Base-by-base conservation (phyloP, 2,329 filamentous ascomycete species). In the Orbilia oligospora region DNA sequence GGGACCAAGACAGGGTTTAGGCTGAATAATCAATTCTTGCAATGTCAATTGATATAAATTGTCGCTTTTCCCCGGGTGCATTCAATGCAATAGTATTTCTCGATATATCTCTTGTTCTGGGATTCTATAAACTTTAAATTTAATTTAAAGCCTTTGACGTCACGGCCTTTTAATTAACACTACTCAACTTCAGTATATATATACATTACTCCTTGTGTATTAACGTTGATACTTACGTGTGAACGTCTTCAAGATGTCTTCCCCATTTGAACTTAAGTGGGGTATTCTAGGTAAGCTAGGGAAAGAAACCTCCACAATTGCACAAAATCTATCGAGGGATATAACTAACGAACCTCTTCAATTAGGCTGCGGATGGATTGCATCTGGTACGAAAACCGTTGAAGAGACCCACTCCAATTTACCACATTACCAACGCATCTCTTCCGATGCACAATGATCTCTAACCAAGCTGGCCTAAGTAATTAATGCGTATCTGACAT, bases 211-310 rank as follows among this genome's bases (percentile, higher is more conserved):
- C n/a, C n/a, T n/a, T n/a, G n/a, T n/a, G n/a, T n/a, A n/a, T n/a
- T n/a, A n/a, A n/a, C n/a, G n/a, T 27, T 44, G 8, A 61, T 9
- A 10, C 16, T 58, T 38, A 6, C 27, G 3, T 5, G 10, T 18
- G 16, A n/a, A 61, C 27, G 10, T n/a, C 16, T 18, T 24, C 20
- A 9, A 44, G 36, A 78, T 78, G 75, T n/a, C 75, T 41, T 65
- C 80, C 24, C 58, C 78, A 49, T 80, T 67, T 27, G 78, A 79
- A 68, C 75, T 80, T 38, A 80, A 80, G 51, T 82, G 81, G 81
- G 81, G 81, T 63, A 82, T 82, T 63, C 64, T 81, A 36, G 80
- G 80, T 81, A 78, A 64, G 72, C 10, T 63, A n/a, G 22, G 5
- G 14, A 16, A 44, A 33, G 12, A 6, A 16, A 49, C 14, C 14